Evolutionary conservation across 192 early-diverging fungal genomes (phyloP), one percentile per base, ranked within the genome.

Genomic region (Backusella tuberculispora): DNA sequence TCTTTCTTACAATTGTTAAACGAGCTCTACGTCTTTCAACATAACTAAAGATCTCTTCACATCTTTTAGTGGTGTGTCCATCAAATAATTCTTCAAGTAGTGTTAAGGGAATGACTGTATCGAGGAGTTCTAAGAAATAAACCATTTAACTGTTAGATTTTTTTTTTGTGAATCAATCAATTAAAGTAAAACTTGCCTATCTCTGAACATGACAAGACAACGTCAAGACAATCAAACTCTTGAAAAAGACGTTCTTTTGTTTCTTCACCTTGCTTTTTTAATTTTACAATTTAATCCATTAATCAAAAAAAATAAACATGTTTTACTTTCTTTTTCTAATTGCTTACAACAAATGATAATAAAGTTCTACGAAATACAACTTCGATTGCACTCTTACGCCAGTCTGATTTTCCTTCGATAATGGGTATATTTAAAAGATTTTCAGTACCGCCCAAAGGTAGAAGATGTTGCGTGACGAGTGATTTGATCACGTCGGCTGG

Each of bases 81-180:
- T 95, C 92, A 17, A 93, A 65, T 4, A 94, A 63, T 65, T 95
- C 93, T 66, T 95, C 93, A 8, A 93, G 75, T 69, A 88, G 69
- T 14, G 76, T 83, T 7, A 95, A 77, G 0, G 91, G 85, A 40
- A 88, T 71, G 21, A 81, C 72, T 5, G 72, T 67, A 48, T 91
- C 90, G n/a, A 83, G 24, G 37, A 66, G 63, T 26, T 68, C 80
- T 76, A 76, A 19, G 21, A 41, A 13, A 14, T 10, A 44, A n/a
- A n/a, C n/a, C n/a, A n/a, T n/a, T n/a, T n/a, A n/a, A n/a, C n/a
- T n/a, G n/a, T n/a, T n/a, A 45, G 48, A 37, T 50, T 63, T 40
- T 64, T 70, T 38, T 34, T 38, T 13, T 26, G 65, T 34, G 14
- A 15, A n/a, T 34, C 17, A 47, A 69, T 17, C 6, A 24, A 24